Evolutionary conservation across 768 basidiomycete genomes (phyloP).

Genomic region (Suillus bovinus): DNA sequence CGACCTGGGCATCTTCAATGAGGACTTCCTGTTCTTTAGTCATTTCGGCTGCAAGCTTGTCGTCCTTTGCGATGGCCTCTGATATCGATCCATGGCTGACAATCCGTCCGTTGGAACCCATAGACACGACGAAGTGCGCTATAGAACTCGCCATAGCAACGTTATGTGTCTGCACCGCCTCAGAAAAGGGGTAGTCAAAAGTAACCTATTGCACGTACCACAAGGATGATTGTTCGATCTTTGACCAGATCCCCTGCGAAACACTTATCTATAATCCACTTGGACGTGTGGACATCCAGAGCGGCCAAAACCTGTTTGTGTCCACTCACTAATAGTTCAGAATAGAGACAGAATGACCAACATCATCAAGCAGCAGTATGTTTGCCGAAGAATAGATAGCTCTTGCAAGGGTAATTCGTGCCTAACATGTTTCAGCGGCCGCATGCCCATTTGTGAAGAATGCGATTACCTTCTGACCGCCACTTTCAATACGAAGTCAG

Average conservation of each 20-base stretch:
- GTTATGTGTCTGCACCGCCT: constrained; percentile 31
- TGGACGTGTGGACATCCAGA: constrained; percentile 55
- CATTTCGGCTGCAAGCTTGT: constrained; percentile 26
- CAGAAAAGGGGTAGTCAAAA: background rate
- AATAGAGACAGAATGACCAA: constrained; percentile 25
- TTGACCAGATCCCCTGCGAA: constrained; percentile 45
- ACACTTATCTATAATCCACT: constrained; percentile 51
- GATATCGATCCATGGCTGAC: constrained; percentile 49
- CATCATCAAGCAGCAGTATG: constrained; percentile 72
- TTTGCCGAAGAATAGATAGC: constrained; percentile 61
- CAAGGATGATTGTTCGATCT: constrained; percentile 52
- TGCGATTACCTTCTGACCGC: constrained; percentile 55
- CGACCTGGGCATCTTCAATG: constrained; percentile 18
- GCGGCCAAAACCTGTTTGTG: constrained; percentile 47
- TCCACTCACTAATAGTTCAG: background rate
- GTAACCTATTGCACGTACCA: constrained; percentile 35
- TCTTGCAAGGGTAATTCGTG: constrained; percentile 55
- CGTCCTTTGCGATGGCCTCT: constrained; percentile 45
- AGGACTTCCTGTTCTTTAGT: constrained; percentile 16
- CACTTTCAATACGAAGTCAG: constrained; percentile 27
- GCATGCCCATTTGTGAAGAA: background rate
- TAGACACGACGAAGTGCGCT: constrained; percentile 47
- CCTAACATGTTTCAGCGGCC: constrained; percentile 26
- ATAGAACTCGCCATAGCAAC: constrained; percentile 28
- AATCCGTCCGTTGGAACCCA: constrained; percentile 55